These are phyloP conservation scores for Hyphopichia fennica DNA, from an alignment of 1,139 yeast species.

Conservation along the genomic window DNA sequence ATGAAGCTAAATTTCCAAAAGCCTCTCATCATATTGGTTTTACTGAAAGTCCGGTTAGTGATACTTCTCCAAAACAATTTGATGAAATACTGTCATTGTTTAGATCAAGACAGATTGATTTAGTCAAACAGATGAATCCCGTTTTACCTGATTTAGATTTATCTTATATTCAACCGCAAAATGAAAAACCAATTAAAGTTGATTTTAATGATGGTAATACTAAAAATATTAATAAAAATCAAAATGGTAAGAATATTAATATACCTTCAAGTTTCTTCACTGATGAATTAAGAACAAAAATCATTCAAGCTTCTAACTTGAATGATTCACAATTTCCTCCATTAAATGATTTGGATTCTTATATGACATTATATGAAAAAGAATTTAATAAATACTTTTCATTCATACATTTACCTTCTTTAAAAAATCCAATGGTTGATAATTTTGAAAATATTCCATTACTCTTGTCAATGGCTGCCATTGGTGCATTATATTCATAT, in stretches of 20 bases:
- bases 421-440: conserved; percentile 54
- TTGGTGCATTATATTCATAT: conserved; percentile 85
- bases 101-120: conserved; percentile 60
- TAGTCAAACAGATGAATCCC: conserved; percentile 42
- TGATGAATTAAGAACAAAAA: conserved; percentile 52
- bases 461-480: conserved; percentile 78
- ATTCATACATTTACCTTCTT: conserved; percentile 74
- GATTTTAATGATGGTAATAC: neutral
- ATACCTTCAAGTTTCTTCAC: conserved; percentile 33
- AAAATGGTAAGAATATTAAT: neutral
- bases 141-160: conserved; percentile 6
- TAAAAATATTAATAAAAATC: neutral
- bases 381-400: conserved; percentile 83
- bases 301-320: conserved; percentile 53
- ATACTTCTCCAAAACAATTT: conserved; percentile 8
- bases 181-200: neutral
- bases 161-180: too few relatives aligned
- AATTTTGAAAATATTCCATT: conserved; percentile 70
- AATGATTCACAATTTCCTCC: conserved; percentile 64
- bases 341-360: conserved; percentile 70
- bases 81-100: conserved; percentile 52
- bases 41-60: conserved; percentile 31
- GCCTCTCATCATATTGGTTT: conserved; percentile 63
- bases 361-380: conserved; percentile 65
- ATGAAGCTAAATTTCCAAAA: conserved; percentile 48